Base-by-base conservation (phyloP, 257 asterid genomes). In the Eucommia ulmoides region DNA sequence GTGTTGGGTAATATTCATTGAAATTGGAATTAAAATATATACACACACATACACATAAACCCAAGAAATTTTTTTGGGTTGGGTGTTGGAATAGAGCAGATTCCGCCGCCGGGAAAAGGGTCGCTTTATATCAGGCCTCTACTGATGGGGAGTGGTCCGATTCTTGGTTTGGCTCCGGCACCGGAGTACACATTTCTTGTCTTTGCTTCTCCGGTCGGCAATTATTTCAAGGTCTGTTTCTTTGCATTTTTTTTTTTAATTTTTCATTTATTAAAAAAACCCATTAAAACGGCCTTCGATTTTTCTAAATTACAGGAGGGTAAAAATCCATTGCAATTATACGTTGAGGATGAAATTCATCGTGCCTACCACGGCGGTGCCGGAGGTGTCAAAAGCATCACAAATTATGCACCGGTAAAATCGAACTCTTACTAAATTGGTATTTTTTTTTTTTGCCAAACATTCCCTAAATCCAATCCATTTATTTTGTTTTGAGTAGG, bases 21-120 rank as follows among this genome's bases (percentile, higher is more conserved):
- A 29, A 29, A 29, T 29, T 29, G 7, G 7, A 5, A 7, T 29
- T 29, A 12, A 29, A 29, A 5, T 12, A 29, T n/a, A n/a, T n/a
- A n/a, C n/a, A n/a, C n/a, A 29, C 12, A 29, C 38, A 15, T 1
- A 18, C 17, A 17, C 24, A 19, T 17, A 33, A 19, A n/a, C 10
- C 23, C 7, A 20, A 19, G 7, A 20, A 8, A 21, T 24, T 41
- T 38, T 49, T 19, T 45, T 58, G n/a, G n/a, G n/a, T 19, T 18
- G 22, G 10, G 8, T 17, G 19, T 66, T 41, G 53, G 49, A 53
- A 46, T 60, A 9, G 59, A 22, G 75, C 88, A 88, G 97, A 79
- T 88, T 45, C 97, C 97, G 38, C 97, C 95, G 23, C 60, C 77
- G 2, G 97, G 93, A 41, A 88, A 81, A 67, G 97, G 97, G 23